phyloP scores from a whole-genome alignment of 1,284 basidiomycete genomes.

The Anthracocystis panici-leucophaei region DNA sequence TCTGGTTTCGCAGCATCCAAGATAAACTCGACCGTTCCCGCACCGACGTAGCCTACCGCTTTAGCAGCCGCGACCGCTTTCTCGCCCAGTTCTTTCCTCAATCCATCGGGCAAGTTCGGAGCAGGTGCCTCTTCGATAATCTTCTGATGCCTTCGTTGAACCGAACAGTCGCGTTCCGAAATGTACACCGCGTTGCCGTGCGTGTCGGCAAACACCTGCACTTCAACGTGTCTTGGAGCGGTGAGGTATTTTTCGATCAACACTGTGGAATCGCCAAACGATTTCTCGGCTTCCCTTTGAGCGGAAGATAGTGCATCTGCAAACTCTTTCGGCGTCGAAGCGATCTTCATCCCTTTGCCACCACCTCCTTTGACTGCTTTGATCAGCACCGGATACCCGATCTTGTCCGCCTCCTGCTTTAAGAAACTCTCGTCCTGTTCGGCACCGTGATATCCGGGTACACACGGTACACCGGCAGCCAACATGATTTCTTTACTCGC shows the following conservation, averaged over 20 bases:
- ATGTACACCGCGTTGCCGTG: constrained; percentile 84
- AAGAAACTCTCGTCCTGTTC: constrained; percentile 79
- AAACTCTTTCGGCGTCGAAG: constrained; percentile 76
- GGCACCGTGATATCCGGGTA: constrained; percentile 87
- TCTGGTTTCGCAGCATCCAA: constrained; percentile 36
- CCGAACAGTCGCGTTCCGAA: constrained; percentile 94
- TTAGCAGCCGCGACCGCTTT: constrained; percentile 91
- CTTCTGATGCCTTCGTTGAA: constrained; percentile 93
- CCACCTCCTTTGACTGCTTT: constrained; percentile 71
- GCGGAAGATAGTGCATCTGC: constrained; percentile 83
- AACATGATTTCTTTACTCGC: constrained; percentile 85
- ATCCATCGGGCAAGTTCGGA: constrained; percentile 81
- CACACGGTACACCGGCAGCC: constrained; percentile 88
- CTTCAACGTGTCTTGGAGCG: constrained; percentile 74
- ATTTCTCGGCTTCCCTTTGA: constrained; percentile 76
- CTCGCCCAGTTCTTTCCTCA: constrained; percentile 82
- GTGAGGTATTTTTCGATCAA: constrained; percentile 66
- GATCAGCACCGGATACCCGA: constrained; percentile 70
- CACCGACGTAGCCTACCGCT: constrained; percentile 88
- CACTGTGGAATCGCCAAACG: constrained; percentile 73
- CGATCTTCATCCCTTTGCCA: constrained; percentile 71
- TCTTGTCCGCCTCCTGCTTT: constrained; percentile 75
- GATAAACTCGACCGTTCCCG: constrained; percentile 84
- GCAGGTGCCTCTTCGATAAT: constrained; percentile 96
- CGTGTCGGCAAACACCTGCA: constrained; percentile 74